These are phyloP conservation scores for Myriosclerotinia scirpicola DNA, from an alignment of 2,329 filamentous ascomycete species.

Conservation along the genomic window DNA sequence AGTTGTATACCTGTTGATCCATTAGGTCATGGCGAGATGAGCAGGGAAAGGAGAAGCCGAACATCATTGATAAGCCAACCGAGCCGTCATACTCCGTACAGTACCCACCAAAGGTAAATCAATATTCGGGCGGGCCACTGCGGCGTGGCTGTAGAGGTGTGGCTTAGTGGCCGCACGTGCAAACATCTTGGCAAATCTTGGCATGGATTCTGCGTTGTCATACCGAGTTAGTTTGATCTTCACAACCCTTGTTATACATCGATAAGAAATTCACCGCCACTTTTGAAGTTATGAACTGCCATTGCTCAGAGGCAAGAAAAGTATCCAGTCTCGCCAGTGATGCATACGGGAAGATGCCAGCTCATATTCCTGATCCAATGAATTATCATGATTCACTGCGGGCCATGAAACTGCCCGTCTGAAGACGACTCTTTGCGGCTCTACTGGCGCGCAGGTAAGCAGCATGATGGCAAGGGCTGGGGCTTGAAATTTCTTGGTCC, in stretches of 20 bases:
- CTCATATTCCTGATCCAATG: conserved; percentile 12
- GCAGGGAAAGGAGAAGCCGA: background rate
- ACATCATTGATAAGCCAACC: background rate
- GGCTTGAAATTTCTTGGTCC: conserved; percentile 3
- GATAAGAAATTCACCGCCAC: conserved; percentile 18
- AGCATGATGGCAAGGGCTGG: background rate
- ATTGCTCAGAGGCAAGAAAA: background rate
- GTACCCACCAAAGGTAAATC: no score
- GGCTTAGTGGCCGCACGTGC: background rate
- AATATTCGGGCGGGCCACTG: no score
- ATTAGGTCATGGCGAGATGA: background rate
- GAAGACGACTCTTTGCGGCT: conserved; percentile 10
- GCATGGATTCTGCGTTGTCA: conserved; percentile 18
- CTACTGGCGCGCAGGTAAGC: conserved; percentile 2
- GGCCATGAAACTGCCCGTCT: background rate
- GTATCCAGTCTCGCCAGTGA: background rate
- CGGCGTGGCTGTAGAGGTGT: no score
- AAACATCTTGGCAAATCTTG: background rate
- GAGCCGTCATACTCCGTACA: background rate
- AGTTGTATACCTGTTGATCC: no score
- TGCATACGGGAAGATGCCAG: background rate
- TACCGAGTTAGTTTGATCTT: background rate
- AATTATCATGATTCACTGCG: background rate
- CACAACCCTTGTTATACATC: conserved; percentile 4
- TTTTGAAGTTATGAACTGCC: background rate